Evolutionary conservation across 129 eudicot genomes (phyloP).

Genomic region (Tanacetum coccineum): DNA sequence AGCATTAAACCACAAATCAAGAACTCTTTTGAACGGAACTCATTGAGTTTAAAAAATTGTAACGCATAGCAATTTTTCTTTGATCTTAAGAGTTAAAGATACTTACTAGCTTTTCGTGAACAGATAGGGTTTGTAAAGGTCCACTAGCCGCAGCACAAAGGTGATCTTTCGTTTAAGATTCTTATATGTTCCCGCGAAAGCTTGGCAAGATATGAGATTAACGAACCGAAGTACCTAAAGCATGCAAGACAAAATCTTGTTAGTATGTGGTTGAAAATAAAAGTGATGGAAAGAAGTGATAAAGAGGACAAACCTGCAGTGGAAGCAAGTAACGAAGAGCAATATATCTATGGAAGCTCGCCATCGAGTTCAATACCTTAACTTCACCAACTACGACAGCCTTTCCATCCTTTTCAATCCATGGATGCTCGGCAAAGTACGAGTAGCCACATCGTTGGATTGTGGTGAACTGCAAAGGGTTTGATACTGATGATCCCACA

Average conservation of each 20-base stretch:
- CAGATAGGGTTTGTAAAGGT: slow-evolving; percentile 80
- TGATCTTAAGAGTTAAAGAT: background rate
- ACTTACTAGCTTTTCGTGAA: slow-evolving; percentile 84
- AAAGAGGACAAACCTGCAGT: slow-evolving; percentile 42
- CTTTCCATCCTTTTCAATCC: slow-evolving; percentile 77
- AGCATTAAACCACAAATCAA: too few relatives aligned
- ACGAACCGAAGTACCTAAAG: slow-evolving; percentile 48
- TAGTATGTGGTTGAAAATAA: background rate
- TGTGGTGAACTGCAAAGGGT: slow-evolving; percentile 37
- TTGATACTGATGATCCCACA: slow-evolving; percentile 72
- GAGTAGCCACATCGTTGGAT: slow-evolving; percentile 40
- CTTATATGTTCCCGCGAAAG: slow-evolving; percentile 41
- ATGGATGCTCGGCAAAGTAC: slow-evolving; percentile 65
- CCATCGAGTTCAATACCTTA: slow-evolving; percentile 58
- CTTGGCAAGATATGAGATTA: slow-evolving; percentile 62
- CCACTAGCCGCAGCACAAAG: slow-evolving; percentile 53
- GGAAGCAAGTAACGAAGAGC: slow-evolving; percentile 69
- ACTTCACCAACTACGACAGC: slow-evolving; percentile 62
- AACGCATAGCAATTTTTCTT: background rate
- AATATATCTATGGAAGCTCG: slow-evolving; percentile 66
- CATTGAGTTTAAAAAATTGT: too few relatives aligned
- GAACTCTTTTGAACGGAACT: too few relatives aligned
- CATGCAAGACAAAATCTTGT: background rate
- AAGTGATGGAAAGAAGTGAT: background rate
- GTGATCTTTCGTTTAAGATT: slow-evolving; percentile 56